phyloP scores from a whole-genome alignment of 306 rosid genomes.

The Prunus mongolica region DNA sequence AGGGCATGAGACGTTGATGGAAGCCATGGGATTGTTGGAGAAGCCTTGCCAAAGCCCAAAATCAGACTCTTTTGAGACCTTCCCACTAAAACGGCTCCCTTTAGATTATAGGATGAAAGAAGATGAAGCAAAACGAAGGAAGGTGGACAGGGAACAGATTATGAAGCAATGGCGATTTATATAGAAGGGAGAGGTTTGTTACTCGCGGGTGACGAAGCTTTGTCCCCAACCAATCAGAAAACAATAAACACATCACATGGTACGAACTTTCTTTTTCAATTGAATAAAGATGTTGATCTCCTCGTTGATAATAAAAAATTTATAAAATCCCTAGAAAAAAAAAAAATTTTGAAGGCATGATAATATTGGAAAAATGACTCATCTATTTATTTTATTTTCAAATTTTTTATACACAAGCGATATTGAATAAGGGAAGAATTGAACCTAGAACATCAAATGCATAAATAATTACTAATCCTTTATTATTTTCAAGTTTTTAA shows the following conservation, averaged over 20 bases:
- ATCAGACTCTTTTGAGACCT: slow-evolving; percentile 1
- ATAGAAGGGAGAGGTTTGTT: background rate
- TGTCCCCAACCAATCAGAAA: background rate
- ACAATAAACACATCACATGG: background rate
- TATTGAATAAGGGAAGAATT: too few relatives aligned
- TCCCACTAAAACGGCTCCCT: slow-evolving; percentile 1
- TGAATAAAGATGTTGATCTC: too few relatives aligned
- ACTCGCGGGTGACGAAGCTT: slow-evolving; percentile 2
- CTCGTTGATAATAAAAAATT: too few relatives aligned
- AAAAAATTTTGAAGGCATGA: too few relatives aligned
- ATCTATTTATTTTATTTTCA: too few relatives aligned
- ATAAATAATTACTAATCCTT: too few relatives aligned
- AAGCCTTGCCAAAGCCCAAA: background rate
- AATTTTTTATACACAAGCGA: too few relatives aligned
- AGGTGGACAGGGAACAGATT: slow-evolving; percentile 3
- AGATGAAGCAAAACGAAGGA: background rate
- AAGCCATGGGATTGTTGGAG: slow-evolving; percentile 39
- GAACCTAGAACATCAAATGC: too few relatives aligned
- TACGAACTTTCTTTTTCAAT: too few relatives aligned
- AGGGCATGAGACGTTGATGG: slow-evolving; percentile 52
- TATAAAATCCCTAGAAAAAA: too few relatives aligned
- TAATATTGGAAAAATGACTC: too few relatives aligned
- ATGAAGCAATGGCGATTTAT: slow-evolving; percentile 25
- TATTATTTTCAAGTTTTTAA: too few relatives aligned
- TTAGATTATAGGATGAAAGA: background rate